Conservation (phyloP, 1,284 basidiomycete species). For the Schizophyllum commune region DNA sequence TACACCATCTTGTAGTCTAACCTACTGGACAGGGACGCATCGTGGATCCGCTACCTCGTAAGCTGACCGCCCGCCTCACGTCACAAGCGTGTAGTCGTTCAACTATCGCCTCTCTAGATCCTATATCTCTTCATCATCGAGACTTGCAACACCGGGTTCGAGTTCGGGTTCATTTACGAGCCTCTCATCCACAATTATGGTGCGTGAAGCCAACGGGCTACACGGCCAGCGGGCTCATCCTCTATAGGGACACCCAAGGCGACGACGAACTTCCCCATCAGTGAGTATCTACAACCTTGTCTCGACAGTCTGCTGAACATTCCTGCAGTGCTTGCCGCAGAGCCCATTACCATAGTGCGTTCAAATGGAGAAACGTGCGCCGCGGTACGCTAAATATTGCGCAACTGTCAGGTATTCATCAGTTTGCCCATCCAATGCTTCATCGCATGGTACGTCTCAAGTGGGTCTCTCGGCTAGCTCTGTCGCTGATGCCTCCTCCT, state of each 20-base stretch:
- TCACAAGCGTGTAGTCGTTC: no score
- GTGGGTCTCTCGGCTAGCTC: not conserved
- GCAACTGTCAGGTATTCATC: not conserved
- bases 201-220: constrained; percentile 12
- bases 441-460: not conserved
- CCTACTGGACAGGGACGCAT: constrained; percentile 25
- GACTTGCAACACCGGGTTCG: constrained; percentile 33
- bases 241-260: constrained; percentile 18
- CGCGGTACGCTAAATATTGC: constrained; percentile 9
- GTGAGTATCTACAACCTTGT: constrained; percentile 15
- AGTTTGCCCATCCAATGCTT: not conserved
- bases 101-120: constrained; percentile 21
- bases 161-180: constrained; percentile 38
- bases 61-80: constrained; percentile 4
- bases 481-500: constrained; percentile 4
- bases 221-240: not conserved
- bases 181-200: constrained; percentile 36
- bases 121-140: constrained; percentile 34
- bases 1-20: constrained; percentile 4
- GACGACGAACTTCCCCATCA: constrained; percentile 24
- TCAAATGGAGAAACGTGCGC: not conserved
- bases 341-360: constrained; percentile 9
- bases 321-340: constrained; percentile 23
- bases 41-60: constrained; percentile 34
- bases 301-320: not conserved